phyloP scores from a whole-genome alignment of 306 rosid species.

The Cucurbita argyrosperma region DNA sequence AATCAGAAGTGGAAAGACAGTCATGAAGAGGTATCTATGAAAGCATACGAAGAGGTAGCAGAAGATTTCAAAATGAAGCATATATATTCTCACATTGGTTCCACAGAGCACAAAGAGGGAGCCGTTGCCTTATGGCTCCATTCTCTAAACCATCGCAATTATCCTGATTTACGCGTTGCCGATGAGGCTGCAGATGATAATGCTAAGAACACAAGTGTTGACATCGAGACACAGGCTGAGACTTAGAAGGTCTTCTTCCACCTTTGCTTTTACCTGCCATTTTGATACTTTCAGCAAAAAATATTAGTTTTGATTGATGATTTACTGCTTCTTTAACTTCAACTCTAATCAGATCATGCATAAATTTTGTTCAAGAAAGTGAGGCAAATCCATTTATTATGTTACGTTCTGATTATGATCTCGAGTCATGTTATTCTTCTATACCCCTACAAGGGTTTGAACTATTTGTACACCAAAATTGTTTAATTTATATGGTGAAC shows the following conservation, averaged over 20 bases:
- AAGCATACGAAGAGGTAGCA: conserved; percentile 54
- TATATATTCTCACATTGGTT: conserved; percentile 66
- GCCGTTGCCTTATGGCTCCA: conserved; percentile 76
- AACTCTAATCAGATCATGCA: background rate
- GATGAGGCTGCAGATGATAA: conserved; percentile 23
- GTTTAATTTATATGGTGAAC: background rate
- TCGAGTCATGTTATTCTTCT: background rate
- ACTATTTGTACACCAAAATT: background rate
- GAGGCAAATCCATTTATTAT: background rate
- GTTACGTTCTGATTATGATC: background rate
- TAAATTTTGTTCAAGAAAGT: background rate
- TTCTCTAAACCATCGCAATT: conserved; percentile 81
- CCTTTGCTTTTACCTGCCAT: conserved; percentile 5
- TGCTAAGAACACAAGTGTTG: conserved; percentile 1
- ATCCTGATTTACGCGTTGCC: conserved; percentile 39
- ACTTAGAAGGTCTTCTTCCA: conserved; percentile 9
- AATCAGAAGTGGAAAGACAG: conserved; percentile 87
- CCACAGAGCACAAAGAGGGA: conserved; percentile 78
- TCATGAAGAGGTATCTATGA: conserved; percentile 81
- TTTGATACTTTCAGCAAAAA: background rate
- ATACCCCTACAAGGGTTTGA: background rate
- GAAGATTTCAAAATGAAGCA: conserved; percentile 71
- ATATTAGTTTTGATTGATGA: background rate
- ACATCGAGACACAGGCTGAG: conserved; percentile 12
- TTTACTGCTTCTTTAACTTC: background rate